Base-by-base conservation (phyloP, 805 yeast species). In the Cyberlindnera maclurae region DNA sequence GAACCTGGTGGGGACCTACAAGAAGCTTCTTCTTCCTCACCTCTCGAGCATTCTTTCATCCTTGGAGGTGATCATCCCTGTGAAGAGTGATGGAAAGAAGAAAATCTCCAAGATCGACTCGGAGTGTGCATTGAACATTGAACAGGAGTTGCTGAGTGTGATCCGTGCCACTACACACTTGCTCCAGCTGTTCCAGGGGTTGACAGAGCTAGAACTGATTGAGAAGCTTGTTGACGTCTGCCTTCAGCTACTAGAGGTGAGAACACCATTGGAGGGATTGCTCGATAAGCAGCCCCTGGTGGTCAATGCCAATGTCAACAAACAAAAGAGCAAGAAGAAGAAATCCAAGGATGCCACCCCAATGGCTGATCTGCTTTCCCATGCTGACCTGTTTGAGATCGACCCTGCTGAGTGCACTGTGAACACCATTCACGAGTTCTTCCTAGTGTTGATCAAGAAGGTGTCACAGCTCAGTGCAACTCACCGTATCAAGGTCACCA, bases 301-400 rank as follows among this genome's bases (percentile, higher is more conserved):
- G 40, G 27, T 22, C 15, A 8, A 37, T 16, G 12, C 16, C 12
- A 30, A 24, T 15, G 43, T 43, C 26, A 51, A 51, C 16, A 41
- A 33, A 7, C 49, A 39, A 16, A 44, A 44, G 34, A 65, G 63
- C 41, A 63, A 64, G 47, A 59, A 64, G 50, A 68, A 67, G 50
- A 73, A 68, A 45, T 58, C 54, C 33, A 58, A 60, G 29, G 59
- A 58, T 13, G 46, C 73, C 1, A 65, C 67, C 20, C 77, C 87
- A 4, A 59, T 80, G 44, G 73, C 89, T 8, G 94, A 83, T 60
- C 54, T 82, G 24, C 64, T 81, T 34, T 77, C 88, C 1, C 84
- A 82, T 55, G 67, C 78, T 33, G 77, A 73, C 38, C 64, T 75
- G 38, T 82, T 82, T 49, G 55, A 57, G 22, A 52, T 60, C 8